Evolutionary conservation across 805 yeast genomes (phyloP).

Genomic region (Saturnispora zaruensis): DNA sequence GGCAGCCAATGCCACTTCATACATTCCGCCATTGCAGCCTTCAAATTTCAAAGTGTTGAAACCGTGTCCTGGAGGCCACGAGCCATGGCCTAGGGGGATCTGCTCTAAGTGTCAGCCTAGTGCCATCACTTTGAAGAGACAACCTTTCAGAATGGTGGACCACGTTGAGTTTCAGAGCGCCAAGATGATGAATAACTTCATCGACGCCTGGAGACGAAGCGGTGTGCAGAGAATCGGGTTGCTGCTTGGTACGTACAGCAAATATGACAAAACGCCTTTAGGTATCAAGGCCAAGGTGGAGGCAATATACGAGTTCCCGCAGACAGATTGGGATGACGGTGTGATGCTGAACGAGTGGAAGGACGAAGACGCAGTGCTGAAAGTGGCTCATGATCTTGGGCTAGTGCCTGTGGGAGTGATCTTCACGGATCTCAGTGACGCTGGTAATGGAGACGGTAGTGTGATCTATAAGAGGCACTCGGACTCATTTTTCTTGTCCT

Average conservation of each 20-base stretch:
- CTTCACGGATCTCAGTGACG: constrained; percentile 83
- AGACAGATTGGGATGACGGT: constrained; percentile 80
- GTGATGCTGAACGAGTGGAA: constrained; percentile 50
- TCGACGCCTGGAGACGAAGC: constrained; percentile 84
- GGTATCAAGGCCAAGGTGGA: constrained; percentile 93
- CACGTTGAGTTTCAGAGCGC: constrained; percentile 86
- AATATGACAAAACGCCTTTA: constrained; percentile 75
- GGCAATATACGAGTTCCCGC: constrained; percentile 91
- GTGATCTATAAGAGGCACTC: constrained; percentile 91
- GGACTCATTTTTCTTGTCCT: constrained; percentile 80
- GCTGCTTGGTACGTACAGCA: constrained; percentile 72
- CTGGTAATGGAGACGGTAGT: constrained; percentile 79
- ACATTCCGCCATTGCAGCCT: constrained; percentile 71
- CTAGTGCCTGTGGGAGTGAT: constrained; percentile 69
- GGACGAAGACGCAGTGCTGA: constrained; percentile 44
- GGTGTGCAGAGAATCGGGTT: constrained; percentile 85
- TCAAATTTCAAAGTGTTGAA: constrained; percentile 58
- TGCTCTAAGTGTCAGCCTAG: constrained; percentile 97
- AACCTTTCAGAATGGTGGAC: constrained; percentile 90
- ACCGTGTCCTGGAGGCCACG: constrained; percentile 71
- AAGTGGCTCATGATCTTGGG: constrained; percentile 51
- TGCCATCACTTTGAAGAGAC: constrained; percentile 86
- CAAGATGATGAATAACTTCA: constrained; percentile 66
- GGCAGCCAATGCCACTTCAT: constrained; percentile 49
- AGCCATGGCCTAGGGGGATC: constrained; percentile 90